Conservation (phyloP, 768 basidiomycete genomes). For the Trametes elegans region DNA sequence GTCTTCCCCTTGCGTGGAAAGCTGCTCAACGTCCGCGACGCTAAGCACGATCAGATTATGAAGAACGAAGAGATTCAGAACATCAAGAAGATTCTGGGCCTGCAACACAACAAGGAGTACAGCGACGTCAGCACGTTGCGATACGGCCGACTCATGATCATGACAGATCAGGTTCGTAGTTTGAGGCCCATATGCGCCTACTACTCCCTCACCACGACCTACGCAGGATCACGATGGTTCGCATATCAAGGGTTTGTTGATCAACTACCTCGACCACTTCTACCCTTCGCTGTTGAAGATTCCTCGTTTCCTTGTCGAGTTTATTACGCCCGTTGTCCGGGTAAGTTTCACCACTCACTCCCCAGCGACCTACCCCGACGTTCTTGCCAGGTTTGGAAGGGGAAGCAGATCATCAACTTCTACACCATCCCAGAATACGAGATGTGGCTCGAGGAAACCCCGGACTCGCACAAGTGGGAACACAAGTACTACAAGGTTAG, state of each 20-base stretch:
- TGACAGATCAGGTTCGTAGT: constrained; percentile 92
- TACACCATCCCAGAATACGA: constrained; percentile 98
- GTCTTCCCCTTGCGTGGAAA: constrained; percentile 98
- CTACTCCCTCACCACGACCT: background rate
- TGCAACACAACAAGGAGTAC: constrained; percentile 94
- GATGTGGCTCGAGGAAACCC: constrained; percentile 80
- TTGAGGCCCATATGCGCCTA: background rate
- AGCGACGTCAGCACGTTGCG: constrained; percentile 62
- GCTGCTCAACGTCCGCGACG: constrained; percentile 95
- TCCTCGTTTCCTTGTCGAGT: constrained; percentile 93
- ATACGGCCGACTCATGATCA: constrained; percentile 97
- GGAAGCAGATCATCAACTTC: constrained; percentile 77
- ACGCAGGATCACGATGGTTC: constrained; percentile 97
- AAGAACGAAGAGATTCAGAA: constrained; percentile 97
- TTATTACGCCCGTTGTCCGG: constrained; percentile 97
- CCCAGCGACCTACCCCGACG: background rate
- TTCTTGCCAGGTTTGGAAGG: constrained; percentile 64
- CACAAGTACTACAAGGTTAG: constrained; percentile 99
- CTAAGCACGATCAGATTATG: constrained; percentile 93
- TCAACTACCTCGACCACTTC: constrained; percentile 97
- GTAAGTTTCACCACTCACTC: constrained; percentile 41
- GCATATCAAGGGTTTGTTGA: constrained; percentile 99
- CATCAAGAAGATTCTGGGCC: constrained; percentile 97
- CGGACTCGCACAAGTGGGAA: constrained; percentile 77
- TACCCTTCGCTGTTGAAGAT: constrained; percentile 91